Evolutionary conservation across 805 yeast genomes (phyloP), one percentile per base, ranked within the genome.

Genomic region (Ogataea salicorniae): DNA sequence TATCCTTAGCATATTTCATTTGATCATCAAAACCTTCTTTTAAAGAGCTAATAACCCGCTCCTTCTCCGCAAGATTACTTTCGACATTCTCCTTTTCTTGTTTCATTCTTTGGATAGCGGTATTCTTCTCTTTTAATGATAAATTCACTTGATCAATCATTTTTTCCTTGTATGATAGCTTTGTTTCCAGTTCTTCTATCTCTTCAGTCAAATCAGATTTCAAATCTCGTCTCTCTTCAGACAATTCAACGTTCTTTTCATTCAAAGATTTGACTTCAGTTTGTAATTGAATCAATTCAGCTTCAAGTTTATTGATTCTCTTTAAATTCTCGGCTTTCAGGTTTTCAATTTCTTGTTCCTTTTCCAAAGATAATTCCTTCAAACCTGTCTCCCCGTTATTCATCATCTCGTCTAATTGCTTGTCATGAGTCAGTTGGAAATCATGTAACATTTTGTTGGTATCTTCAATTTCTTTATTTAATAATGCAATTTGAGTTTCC

Each of bases 381-480:
- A 44, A 7, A n/a, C 8, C 34, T 20, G 22, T 34, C 16, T 43
- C 34, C n/a, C 22, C n/a, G 7, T 42, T 22, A 7, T 31, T 18
- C 8, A 23, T 44, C 18, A 37, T 13, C 18, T 39, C 41, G 22
- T 46, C 46, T 1, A 53, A 34, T 29, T 53, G 56, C 46, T 53
- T 43, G 36, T 50, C 56, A 36, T 54, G 56, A 14, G 54, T 50
- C n/a, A 39, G 7, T 23, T 54, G 54, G 49, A 49, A 52, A 2
- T 54, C 56, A 26, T 45, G 38, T 52, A 52, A 46, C 51, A 50
- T 46, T 26, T 38, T 15, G 39, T 52, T 50, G 23, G 53, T 44
- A 14, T 47, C 43, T 37, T 51, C 55, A 23, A 53, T 41, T 40
- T 55, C 56, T 29, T 45, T 50, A 7, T 45, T 43, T 39, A 52